Evolutionary conservation across 164 flowering plant genomes (phyloP).

Genomic region (Aristolochia californica): DNA sequence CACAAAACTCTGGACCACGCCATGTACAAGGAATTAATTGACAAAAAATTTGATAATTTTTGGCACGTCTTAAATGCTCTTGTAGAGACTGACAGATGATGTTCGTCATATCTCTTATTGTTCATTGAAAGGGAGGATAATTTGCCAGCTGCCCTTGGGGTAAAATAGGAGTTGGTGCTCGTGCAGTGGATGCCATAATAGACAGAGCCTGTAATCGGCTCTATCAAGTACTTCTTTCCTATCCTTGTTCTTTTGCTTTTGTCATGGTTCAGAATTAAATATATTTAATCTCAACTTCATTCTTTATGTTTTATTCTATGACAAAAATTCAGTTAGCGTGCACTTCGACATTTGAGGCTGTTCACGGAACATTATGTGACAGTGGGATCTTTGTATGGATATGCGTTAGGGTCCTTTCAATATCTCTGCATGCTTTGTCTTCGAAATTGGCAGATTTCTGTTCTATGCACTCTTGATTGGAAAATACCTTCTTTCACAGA

Average conservation of each 20-base stretch:
- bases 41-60: no score
- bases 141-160: slow-evolving; percentile 68
- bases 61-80: neutral
- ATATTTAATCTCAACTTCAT: neutral
- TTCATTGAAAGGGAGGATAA: slow-evolving; percentile 63
- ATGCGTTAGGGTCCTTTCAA: no score
- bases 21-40: no score
- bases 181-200: slow-evolving; percentile 56
- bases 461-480: no score
- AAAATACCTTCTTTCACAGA: no score
- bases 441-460: no score
- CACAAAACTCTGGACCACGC: no score
- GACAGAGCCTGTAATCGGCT: slow-evolving; percentile 73
- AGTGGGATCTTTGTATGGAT: slow-evolving; percentile 62
- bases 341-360: slow-evolving; percentile 86
- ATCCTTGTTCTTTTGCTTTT: no score
- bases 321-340: slow-evolving; percentile 66
- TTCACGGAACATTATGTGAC: slow-evolving; percentile 68
- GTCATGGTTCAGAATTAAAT: neutral
- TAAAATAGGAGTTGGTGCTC: slow-evolving; percentile 64
- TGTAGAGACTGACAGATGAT: neutral
- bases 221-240: slow-evolving; percentile 57
- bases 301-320: neutral
- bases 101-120: neutral
- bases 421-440: no score